Base-by-base conservation (phyloP, 129 eudicot species). In the Ambrosia trifida region DNA sequence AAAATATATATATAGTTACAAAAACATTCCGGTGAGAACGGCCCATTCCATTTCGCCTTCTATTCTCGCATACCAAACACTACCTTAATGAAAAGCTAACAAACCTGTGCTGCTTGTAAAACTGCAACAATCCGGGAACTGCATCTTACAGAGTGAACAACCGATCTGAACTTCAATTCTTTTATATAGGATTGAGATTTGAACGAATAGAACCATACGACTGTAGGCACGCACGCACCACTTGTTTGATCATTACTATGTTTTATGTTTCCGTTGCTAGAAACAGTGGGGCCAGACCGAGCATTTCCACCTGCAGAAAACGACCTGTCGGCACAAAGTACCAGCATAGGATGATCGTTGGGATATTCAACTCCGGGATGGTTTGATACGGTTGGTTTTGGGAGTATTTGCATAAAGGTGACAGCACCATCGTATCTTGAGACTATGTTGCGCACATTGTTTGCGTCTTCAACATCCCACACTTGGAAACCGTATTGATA, bases 381-480 rank as follows among this genome's bases (percentile, higher is more conserved):
- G 68, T 78, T 83, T n/a, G 88, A 67, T 38, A 72, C 78, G 12
- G 45, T 12, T n/a, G 85, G 95, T 72, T 82, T 87, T 62, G 96
- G 95, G 31, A 83, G 78, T 56, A 87, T 49, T 85, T 93, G 95
- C 90, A 93, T 77, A 69, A 76, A 93, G 5, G 90, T 85, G 52
- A 89, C 95, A 12, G 95, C 90, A 13, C 98, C 98, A 49, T 93
- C 96, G 40, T 80, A 74, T 79, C 87, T 85, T 60, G 92, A 83
- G 19, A 89, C 89, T 64, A 93, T 66, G 74, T 85, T 86, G 57
- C 62, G 84, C 60, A 93, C 91, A 72, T 89, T 89, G 73, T 89
- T 79, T 28, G 88, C 88, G 54, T 81, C 95, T 76, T 93, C 96
- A 54, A 93, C 95, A 82, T 93, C 98, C 95, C 95, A 93, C 52